A percentile compares a stretch with the other conserved stretches of the same genome.
These are phyloP conservation scores for Colletotrichum noveboracense DNA, from an alignment of 2,329 filamentous ascomycete genomes.

Conservation along the genomic window DNA sequence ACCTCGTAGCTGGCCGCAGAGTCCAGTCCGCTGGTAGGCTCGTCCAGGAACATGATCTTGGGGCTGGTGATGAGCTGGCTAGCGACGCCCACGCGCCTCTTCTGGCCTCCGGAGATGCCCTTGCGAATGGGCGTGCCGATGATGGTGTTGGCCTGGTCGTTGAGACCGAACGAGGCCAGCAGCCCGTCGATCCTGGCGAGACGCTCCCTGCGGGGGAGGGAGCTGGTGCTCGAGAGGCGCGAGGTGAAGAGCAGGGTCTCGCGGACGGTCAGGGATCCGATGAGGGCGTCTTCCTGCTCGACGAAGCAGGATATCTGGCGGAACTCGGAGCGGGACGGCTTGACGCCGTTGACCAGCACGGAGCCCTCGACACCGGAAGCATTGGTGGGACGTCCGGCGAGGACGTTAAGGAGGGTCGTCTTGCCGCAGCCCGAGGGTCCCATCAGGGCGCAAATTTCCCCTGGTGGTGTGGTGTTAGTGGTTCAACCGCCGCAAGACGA, in stretches of 20 bases:
- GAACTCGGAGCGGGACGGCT: constrained; percentile 59
- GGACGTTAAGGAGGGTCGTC: constrained; percentile 81
- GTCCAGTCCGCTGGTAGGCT: constrained; percentile 84
- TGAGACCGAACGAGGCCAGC: constrained; percentile 75
- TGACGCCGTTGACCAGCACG: constrained; percentile 67
- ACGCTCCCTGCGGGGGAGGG: neutral
- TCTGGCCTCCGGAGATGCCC: constrained; percentile 86
- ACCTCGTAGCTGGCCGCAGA: constrained; percentile 80
- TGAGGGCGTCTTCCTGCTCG: constrained; percentile 86
- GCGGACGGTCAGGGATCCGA: constrained; percentile 79
- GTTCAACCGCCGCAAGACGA: neutral
- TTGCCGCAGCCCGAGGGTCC: constrained; percentile 79
- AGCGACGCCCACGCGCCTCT: constrained; percentile 79
- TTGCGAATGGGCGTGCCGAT: constrained; percentile 85
- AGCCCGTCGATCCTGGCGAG: constrained; percentile 66
- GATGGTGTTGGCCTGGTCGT: constrained; percentile 70
- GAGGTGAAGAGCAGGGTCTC: constrained; percentile 84
- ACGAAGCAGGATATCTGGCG: constrained; percentile 76
- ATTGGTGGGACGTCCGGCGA: constrained; percentile 67
- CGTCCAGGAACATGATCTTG: constrained; percentile 82
- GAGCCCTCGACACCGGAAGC: constrained; percentile 56
- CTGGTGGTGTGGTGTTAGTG: constrained; percentile 32
- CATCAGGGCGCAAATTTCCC: constrained; percentile 81
- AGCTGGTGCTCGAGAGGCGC: constrained; percentile 62
- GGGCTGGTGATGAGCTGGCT: constrained; percentile 83